Evolutionary conservation across 108 stramenopile species (phyloP), one percentile per base, ranked within the genome.

Genomic region (Phaeodactylum tricornutum): DNA sequence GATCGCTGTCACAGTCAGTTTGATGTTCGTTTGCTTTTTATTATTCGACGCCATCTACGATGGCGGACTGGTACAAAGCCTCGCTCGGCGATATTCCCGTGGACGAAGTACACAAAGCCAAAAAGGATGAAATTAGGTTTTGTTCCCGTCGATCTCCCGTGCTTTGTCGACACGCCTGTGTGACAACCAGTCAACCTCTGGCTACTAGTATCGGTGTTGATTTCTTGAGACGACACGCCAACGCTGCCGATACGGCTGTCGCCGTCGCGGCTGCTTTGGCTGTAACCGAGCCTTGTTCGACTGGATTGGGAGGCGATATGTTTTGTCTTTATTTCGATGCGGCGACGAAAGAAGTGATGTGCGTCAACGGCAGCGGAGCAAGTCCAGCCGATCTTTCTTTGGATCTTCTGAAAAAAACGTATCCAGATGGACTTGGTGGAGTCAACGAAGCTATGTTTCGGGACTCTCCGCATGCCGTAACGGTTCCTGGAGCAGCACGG

Each of bases 401-500:
- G 33, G 81, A 86, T 12, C 24, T 50, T 21, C 55, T 84, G 8
- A 15, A 69, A 39, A 47, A 47, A 24, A 53, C 48, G 30, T 65
- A 29, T 48, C 40, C 47, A 1, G 36, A 28, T 7, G 60, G 25
- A 33, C 5, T 35, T 6, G 46, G 53, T 16, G 35, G 29, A 8
- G 30, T 55, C 11, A 21, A 49, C 29, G 14, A 24, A 15, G 43
- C 57, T 11, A 20, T 31, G 8, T 81, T 74, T 59, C 27, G 39
- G 24, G 57, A 46, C 37, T 77, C 84, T 37, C 62, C 83, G 1
- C 82, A 87, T 57, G 62, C 80, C 11, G 76, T 96, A 2, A 96
- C 97, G 25, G 95, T 98, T 12, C 97, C 97, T 9, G 97, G 97
- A 8, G 88, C 97, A 4, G 97, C 96, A 9, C 66, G 65, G n/a